Conservation (phyloP, 73 alveolate genomes). For the Paramecium caudatum region DNA sequence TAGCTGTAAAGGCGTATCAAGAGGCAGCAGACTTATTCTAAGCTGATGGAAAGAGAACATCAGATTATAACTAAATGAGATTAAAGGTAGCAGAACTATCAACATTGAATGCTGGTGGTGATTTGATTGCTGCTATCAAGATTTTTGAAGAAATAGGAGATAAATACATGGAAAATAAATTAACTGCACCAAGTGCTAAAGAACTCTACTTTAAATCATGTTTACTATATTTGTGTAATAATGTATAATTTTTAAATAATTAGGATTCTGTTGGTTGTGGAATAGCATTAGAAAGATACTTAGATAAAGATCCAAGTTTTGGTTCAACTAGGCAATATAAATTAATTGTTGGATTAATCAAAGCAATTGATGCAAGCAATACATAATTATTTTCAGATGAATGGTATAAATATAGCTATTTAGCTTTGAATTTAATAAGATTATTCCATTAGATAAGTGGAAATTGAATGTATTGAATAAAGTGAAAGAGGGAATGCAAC, state of each 20-base stretch:
- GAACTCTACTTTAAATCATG: slow-evolving; percentile 59
- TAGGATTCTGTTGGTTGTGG: slow-evolving; percentile 68
- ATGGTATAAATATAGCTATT: background rate
- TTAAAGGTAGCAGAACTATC: slow-evolving; percentile 64
- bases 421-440: slow-evolving; percentile 65
- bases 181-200: slow-evolving; percentile 68
- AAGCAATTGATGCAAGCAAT: slow-evolving; percentile 50
- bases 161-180: slow-evolving; percentile 68
- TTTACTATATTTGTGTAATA: slow-evolving; percentile 39
- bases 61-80: slow-evolving; percentile 70
- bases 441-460: slow-evolving; percentile 61
- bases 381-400: slow-evolving; percentile 41
- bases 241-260: background rate
- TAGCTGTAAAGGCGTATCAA: slow-evolving; percentile 45
- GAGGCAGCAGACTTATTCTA: slow-evolving; percentile 63
- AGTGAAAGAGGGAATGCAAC: slow-evolving; percentile 2
- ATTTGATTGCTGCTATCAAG: slow-evolving; percentile 31
- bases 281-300: slow-evolving; percentile 45
- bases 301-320: slow-evolving; percentile 68
- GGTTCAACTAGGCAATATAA: slow-evolving; percentile 62
- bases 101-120: slow-evolving; percentile 48
- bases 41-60: slow-evolving; percentile 56
- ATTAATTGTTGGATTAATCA: slow-evolving; percentile 5
- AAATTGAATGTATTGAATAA: slow-evolving; percentile 47
- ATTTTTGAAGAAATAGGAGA: slow-evolving; percentile 62